A percentile compares a stretch with the other conserved stretches of the same genome.
Conservation (phyloP, 805 yeast species). For the Candida krabiensis region DNA sequence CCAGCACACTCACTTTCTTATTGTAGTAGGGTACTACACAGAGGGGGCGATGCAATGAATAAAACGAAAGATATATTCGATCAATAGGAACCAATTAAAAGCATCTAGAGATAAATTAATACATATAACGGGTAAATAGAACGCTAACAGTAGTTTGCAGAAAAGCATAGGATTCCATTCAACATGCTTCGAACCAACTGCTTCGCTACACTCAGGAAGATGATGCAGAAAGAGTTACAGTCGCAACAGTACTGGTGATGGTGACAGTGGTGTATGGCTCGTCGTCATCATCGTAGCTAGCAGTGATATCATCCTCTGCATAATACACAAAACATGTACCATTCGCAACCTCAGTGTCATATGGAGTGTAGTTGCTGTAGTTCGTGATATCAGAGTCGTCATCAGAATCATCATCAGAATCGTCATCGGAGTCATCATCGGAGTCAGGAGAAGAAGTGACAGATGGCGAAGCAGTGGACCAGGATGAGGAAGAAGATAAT, state of each 20-base stretch:
- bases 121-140: not conserved
- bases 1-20: too few species aligned
- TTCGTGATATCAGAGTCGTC: not conserved
- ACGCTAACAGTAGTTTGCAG: not conserved
- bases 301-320: conserved; percentile 31
- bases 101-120: too few species aligned
- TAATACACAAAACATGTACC: conserved; percentile 38
- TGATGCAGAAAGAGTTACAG: conserved; percentile 29
- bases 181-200: not conserved
- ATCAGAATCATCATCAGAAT: conserved; percentile 7
- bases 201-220: conserved; percentile 5
- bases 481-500: conserved; percentile 6
- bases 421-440: not conserved
- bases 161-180: not conserved
- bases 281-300: conserved; percentile 24
- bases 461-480: conserved; percentile 8
- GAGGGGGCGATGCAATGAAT: too few species aligned
- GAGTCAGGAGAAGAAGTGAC: conserved; percentile 9
- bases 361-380: conserved; percentile 26
- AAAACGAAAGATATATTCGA: too few species aligned
- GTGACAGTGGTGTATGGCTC: conserved; percentile 35
- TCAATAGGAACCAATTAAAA: too few species aligned
- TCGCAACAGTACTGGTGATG: conserved; percentile 34
- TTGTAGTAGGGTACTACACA: too few species aligned
- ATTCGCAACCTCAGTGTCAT: conserved; percentile 29